Evolutionary conservation across 2,329 filamentous ascomycete genomes (phyloP), one percentile per base, ranked within the genome.

Genomic region (Venturia carpophila): DNA sequence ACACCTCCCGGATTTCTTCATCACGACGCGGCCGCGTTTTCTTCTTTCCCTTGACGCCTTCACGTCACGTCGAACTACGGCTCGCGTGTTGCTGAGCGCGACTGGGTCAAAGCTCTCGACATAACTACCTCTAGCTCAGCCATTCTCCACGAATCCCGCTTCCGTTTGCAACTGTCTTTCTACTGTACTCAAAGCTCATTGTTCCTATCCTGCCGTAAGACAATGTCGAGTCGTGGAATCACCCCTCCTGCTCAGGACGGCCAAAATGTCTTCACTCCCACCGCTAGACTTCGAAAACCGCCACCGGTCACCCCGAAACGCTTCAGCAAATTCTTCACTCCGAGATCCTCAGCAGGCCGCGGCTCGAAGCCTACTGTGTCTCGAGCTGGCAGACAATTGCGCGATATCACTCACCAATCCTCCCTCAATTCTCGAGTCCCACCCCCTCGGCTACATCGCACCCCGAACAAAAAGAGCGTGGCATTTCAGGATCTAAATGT

Each of bases 281-380:
- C 27, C 52, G 52, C 30, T 19, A 81, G 80, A 69, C 75, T 73
- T 45, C 79, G 74, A 68, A 78, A 76, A 66, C 77, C 78, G 41
- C 79, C 80, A 6, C 79, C 79, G 37, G 79, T 82, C 68, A 82
- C 80, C 0, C 80, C 80, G 7, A 80, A 79, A 69, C 76, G 80
- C 66, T 81, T 82, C 72, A 80, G 72, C 60, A 77, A 78, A 67
- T 82, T 82, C 72, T 82, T 82, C 71, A 80, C 79, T 15, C 80
- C 79, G 68, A 67, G 69, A 62, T 67, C 69, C 45, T 70, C 69
- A 24, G 67, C 69, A 24, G 65, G 70, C 60, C 68, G 68, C 37
- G 69, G 66, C 19, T 66, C 66, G 52, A 69, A 70, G 55, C 68
- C 68, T 41, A 73, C 34, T 7, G 19, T 69, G 2, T 67, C 71